Evolutionary conservation across 108 stramenopile genomes (phyloP).

Genomic region (Epithemia pelagica): DNA sequence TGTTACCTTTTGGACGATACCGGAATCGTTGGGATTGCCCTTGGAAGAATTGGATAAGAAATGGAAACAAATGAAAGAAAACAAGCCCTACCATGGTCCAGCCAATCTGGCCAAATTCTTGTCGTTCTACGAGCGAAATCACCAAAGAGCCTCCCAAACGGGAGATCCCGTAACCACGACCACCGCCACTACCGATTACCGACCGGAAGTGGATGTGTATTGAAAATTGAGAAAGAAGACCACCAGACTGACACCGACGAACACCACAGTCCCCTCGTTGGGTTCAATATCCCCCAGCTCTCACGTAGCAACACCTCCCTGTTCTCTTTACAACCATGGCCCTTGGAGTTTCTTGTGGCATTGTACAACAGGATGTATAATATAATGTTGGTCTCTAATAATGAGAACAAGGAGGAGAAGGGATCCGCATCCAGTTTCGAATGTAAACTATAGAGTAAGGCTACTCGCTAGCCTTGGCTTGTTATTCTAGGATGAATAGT

Average conservation of each 20-base stretch:
- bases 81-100: constrained; percentile 41
- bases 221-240: background rate
- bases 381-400: no score
- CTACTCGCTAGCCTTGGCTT: background rate
- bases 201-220: background rate
- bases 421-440: no score
- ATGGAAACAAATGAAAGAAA: constrained; percentile 44
- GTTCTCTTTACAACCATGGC: no score
- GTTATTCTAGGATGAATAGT: background rate
- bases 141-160: background rate
- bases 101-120: constrained; percentile 47
- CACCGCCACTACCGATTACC: background rate
- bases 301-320: no score
- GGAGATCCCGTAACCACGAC: background rate
- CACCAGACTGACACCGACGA: no score
- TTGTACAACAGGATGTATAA: no score
- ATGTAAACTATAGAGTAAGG: background rate
- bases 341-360: no score
- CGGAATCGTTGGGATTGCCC: constrained; percentile 52
- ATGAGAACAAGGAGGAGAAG: no score
- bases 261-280: no score
- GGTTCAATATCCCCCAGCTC: no score
- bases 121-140: constrained; percentile 44
- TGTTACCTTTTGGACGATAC: constrained; percentile 53
- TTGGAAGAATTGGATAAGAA: constrained; percentile 53